Conservation (phyloP, 331 rosid genomes). For the Acacia pycnantha region DNA sequence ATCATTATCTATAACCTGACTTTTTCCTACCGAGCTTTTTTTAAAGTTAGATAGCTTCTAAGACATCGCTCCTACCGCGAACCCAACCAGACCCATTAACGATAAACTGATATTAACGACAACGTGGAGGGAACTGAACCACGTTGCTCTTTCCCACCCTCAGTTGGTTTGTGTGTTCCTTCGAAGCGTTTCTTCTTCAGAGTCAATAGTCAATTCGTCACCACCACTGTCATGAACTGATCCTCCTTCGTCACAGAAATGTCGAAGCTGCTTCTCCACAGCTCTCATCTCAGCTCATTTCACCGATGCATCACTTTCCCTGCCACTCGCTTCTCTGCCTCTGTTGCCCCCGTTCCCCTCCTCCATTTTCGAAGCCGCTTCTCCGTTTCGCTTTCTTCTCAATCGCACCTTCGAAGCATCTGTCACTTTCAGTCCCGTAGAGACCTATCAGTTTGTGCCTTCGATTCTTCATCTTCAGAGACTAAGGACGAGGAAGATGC, state of each 20-base stretch:
- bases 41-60: too few relatives aligned
- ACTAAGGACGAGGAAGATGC: constrained; percentile 30
- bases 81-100: not conserved
- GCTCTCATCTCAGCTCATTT: constrained; percentile 41
- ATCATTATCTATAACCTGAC: too few relatives aligned
- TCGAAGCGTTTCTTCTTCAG: not conserved
- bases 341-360: not conserved
- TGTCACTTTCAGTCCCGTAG: not conserved
- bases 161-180: not conserved
- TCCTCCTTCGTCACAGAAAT: constrained; percentile 27
- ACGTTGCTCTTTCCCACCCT: not conserved
- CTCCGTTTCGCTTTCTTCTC: constrained; percentile 22
- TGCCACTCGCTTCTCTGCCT: constrained; percentile 11
- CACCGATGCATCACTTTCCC: constrained; percentile 25
- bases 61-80: too few relatives aligned
- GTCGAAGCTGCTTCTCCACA: constrained; percentile 63
- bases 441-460: constrained; percentile 48
- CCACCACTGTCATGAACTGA: not conserved
- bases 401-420: not conserved
- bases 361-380: constrained; percentile 26
- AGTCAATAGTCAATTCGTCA: not conserved
- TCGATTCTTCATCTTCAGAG: constrained; percentile 44
- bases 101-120: constrained; percentile 24
- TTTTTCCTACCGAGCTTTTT: too few relatives aligned
- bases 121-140: constrained; percentile 33